phyloP scores from a whole-genome alignment of 75 land plant species.

The Sequoia sempervirens region DNA sequence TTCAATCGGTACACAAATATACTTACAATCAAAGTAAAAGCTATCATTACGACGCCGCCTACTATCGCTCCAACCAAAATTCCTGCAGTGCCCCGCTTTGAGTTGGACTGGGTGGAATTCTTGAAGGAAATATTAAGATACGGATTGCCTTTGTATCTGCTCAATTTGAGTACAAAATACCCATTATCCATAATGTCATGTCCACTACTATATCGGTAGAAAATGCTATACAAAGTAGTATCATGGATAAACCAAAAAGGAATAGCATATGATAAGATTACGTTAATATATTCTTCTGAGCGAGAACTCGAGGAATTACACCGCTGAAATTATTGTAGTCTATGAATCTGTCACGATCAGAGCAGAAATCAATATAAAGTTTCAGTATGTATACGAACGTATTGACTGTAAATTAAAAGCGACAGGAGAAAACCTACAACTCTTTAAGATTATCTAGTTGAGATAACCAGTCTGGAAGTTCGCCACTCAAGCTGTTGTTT shows the following conservation, averaged over 20 bases:
- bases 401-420: neutral
- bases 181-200: neutral
- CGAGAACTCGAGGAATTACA: neutral
- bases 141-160: neutral
- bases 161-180: neutral
- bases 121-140: neutral
- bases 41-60: neutral
- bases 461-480: neutral
- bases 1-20: neutral
- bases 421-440: neutral
- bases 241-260: neutral
- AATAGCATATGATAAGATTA: neutral
- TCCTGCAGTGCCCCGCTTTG: neutral
- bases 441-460: neutral
- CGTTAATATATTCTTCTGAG: neutral
- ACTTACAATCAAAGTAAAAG: neutral
- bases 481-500: neutral
- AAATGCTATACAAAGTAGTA: neutral
- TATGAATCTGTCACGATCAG: neutral
- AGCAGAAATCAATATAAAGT: neutral
- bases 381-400: neutral
- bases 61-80: neutral
- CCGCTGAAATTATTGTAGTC: neutral
- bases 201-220: too few species aligned
- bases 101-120: neutral